Conservation (phyloP, 768 basidiomycete species). For the Hemileccinum impolitum region DNA sequence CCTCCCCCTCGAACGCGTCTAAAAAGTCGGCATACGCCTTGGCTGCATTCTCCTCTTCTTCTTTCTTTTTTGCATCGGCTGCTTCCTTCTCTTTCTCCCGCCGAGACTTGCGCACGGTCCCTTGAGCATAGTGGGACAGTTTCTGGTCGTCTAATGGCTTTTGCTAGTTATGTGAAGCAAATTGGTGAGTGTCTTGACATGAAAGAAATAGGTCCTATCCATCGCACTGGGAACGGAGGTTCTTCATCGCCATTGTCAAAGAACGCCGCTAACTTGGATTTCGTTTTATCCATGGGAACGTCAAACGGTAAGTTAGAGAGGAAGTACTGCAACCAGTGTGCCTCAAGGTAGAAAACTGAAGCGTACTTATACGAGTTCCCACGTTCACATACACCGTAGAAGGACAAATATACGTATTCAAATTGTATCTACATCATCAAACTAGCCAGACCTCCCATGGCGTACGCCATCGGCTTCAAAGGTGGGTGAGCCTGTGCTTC, state of each 20-base stretch:
- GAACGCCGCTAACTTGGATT: conserved; percentile 66
- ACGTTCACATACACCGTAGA: conserved; percentile 22
- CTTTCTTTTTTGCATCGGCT: conserved; percentile 83
- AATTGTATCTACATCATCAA: conserved; percentile 61
- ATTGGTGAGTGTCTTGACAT: conserved; percentile 57
- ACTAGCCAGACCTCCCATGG: conserved; percentile 59
- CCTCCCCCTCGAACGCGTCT: conserved; percentile 79
- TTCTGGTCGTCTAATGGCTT: conserved; percentile 85
- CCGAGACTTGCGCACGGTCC: conserved; percentile 84
- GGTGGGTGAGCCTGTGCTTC: conserved; percentile 86
- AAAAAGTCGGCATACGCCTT: conserved; percentile 82
- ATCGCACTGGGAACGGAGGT: conserved; percentile 87
- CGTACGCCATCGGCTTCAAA: conserved; percentile 91
- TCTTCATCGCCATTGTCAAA: conserved; percentile 86
- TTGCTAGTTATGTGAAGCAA: conserved; percentile 59
- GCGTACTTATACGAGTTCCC: conserved; percentile 19
- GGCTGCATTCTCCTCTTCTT: conserved; percentile 78
- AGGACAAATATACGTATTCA: no score
- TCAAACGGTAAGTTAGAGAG: conserved; percentile 1
- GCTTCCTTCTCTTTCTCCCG: conserved; percentile 91
- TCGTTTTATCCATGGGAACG: conserved; percentile 32
- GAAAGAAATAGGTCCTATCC: conserved; percentile 63
- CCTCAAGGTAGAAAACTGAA: not conserved
- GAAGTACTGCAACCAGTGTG: conserved; percentile 1
- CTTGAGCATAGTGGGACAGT: conserved; percentile 79